Evolutionary conservation across 2,329 filamentous ascomycete genomes (phyloP), one percentile per base, ranked within the genome.

Genomic region (Fusarium palustre): DNA sequence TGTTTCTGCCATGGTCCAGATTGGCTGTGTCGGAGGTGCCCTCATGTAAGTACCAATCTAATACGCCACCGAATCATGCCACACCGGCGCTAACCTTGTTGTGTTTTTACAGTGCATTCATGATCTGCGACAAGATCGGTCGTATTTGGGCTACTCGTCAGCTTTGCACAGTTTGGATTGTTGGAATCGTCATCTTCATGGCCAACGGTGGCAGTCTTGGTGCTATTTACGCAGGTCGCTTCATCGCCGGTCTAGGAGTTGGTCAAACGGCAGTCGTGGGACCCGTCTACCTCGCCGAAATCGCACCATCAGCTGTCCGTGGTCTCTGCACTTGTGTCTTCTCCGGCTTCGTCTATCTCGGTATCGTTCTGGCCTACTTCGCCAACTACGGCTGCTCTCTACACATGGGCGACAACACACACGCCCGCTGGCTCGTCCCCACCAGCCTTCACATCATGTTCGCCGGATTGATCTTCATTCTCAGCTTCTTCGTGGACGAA

Each of bases 271-370:
- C 66, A 15, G 67, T 70, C 11, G 66, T 70, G 0, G 67, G 66
- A 1, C 67, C 67, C 11, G 68, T 70, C 30, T 54, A 65, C 9
- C 54, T 70, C 11, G 67, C 66, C 11, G 66, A 70, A 36, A 70
- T 70, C n/a, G 66, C 67, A 7, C 67, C 67, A 1, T 50, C 64
- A 13, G 60, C 66, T 9, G 55, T 70, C 1, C 62, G 67, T 15
- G 67, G 67, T n/a, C 56, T 70, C 22, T 64, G 68, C 46, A 70
- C 66, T 20, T 55, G 64, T 1, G 68, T 66, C 42, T 70, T 69
- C 36, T 69, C 64, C 20, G 58, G 68, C 7, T 46, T 53, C 15
- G 68, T 70, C 33, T 56, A 66, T 9, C 41, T 66, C 3, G 67
- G 54, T 6, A 69, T 67, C 16, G 62, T 61, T 1, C 12, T 70